phyloP scores from a whole-genome alignment of 2,329 filamentous ascomycete species.

The Penicillium sp. region DNA sequence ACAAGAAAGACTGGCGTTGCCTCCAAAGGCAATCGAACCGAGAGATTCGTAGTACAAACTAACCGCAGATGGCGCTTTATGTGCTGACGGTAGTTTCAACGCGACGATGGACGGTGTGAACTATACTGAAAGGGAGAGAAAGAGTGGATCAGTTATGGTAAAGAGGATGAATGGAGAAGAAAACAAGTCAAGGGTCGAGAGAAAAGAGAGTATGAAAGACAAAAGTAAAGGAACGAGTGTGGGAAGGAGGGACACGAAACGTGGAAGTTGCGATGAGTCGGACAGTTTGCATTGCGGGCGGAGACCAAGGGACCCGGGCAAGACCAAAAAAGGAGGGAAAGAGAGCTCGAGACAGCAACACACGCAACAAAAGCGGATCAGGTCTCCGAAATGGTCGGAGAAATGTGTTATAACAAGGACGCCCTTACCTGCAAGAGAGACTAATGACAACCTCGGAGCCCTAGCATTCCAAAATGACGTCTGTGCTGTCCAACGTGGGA shows the following conservation, averaged over 20 bases:
- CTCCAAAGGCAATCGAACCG: slow-evolving; percentile 27
- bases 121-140: slow-evolving; percentile 16
- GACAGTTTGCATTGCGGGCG: slow-evolving; percentile 6
- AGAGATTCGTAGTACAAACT: slow-evolving; percentile 26
- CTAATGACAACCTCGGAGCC: slow-evolving; percentile 19
- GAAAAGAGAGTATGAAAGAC: neutral
- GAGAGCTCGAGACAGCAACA: neutral
- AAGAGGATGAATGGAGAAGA: slow-evolving; percentile 4
- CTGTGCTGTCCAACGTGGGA: slow-evolving; percentile 24
- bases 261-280: slow-evolving; percentile 25
- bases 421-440: slow-evolving; percentile 25
- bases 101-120: slow-evolving; percentile 6
- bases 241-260: slow-evolving; percentile 13
- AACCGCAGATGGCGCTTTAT: slow-evolving; percentile 25
- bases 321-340: slow-evolving; percentile 7
- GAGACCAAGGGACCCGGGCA: slow-evolving; percentile 3
- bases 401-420: neutral
- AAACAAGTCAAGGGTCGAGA: slow-evolving; percentile 4
- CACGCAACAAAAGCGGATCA: slow-evolving; percentile 2
- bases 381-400: neutral
- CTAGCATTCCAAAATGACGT: slow-evolving; percentile 30
- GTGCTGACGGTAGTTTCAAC: slow-evolving; percentile 26
- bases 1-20: slow-evolving; percentile 27
- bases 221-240: slow-evolving; percentile 12
- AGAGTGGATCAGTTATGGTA: slow-evolving; percentile 20